phyloP scores from a whole-genome alignment of 1,284 basidiomycete species.

The Anthracocystis setariae region DNA sequence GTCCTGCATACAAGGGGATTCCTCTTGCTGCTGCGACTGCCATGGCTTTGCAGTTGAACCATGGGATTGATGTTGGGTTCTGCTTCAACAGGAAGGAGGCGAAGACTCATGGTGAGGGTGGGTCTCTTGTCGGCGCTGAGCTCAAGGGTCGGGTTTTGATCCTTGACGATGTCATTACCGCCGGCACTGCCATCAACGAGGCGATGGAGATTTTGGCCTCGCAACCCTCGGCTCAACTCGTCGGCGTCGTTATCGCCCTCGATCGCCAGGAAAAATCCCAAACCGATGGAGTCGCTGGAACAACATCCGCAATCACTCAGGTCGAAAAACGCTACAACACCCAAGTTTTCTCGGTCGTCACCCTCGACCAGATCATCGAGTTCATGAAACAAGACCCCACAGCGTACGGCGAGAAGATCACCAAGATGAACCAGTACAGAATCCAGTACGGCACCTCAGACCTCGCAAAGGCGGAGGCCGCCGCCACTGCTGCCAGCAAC shows the following conservation, averaged over 20 bases:
- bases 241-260: slow-evolving; percentile 89
- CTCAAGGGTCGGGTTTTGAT: slow-evolving; percentile 80
- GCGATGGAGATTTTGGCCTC: slow-evolving; percentile 60
- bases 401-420: slow-evolving; percentile 73
- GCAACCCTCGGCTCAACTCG: slow-evolving; percentile 70
- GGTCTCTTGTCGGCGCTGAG: slow-evolving; percentile 85
- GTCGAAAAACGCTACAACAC: slow-evolving; percentile 81
- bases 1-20: slow-evolving; percentile 98
- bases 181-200: slow-evolving; percentile 72
- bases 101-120: slow-evolving; percentile 98
- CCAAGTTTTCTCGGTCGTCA: slow-evolving; percentile 78
- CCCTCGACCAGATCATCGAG: slow-evolving; percentile 83
- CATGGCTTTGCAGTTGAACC: slow-evolving; percentile 76
- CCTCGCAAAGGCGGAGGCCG: slow-evolving; percentile 28
- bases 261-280: slow-evolving; percentile 88
- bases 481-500: slow-evolving; percentile 7
- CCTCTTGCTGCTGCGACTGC: slow-evolving; percentile 89
- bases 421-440: slow-evolving; percentile 82
- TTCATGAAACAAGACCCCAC: slow-evolving; percentile 79
- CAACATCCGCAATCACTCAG: slow-evolving; percentile 72
- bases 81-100: slow-evolving; percentile 95
- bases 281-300: slow-evolving; percentile 68
- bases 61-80: slow-evolving; percentile 79
- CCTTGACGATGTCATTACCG: slow-evolving; percentile 96
- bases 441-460: slow-evolving; percentile 76